Conservation (phyloP, 2,329 filamentous ascomycete genomes). For the Fusarium sp. region DNA sequence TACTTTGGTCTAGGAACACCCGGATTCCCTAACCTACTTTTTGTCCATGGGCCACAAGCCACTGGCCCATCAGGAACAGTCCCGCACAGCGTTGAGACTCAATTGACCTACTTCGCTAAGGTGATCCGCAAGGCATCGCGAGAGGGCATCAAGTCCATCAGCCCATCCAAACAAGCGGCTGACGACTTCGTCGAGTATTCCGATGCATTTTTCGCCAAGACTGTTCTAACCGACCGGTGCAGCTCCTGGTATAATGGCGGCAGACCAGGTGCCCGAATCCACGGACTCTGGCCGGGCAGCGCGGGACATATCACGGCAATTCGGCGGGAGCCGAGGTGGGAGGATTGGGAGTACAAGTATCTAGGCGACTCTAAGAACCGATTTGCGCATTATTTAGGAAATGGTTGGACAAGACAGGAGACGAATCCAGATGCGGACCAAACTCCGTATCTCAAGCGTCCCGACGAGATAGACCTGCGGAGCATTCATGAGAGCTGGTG, state of each 20-base stretch:
- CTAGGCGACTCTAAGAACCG: constrained; percentile 61
- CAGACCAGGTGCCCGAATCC: constrained; percentile 72
- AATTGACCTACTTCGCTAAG: constrained; percentile 76
- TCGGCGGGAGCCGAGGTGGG: constrained; percentile 68
- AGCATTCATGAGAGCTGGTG: constrained; percentile 80
- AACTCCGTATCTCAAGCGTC: constrained; percentile 73
- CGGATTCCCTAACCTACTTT: constrained; percentile 77
- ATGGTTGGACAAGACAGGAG: constrained; percentile 76
- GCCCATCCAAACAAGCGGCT: constrained; percentile 69
- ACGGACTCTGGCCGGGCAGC: constrained; percentile 79
- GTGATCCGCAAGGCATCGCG: constrained; percentile 75
- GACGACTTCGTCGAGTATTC: constrained; percentile 75
- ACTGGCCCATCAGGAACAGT: constrained; percentile 75
- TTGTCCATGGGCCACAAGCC: constrained; percentile 73
- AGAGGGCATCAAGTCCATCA: constrained; percentile 76
- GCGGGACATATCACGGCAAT: constrained; percentile 73
- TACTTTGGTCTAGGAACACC: constrained; percentile 76
- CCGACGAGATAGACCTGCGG: constrained; percentile 70
- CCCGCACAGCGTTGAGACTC: constrained; percentile 76
- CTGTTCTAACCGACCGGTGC: constrained; percentile 73
- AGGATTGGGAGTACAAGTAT: constrained; percentile 69
- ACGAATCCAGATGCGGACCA: constrained; percentile 69
- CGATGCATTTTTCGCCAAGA: constrained; percentile 68
- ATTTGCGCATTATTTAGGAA: constrained; percentile 76
- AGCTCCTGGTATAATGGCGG: constrained; percentile 82